A percentile compares a stretch with the other conserved stretches of the same genome.
Conservation (phyloP, 2,329 filamentous ascomycete genomes). For the Xylariaceae sp. region DNA sequence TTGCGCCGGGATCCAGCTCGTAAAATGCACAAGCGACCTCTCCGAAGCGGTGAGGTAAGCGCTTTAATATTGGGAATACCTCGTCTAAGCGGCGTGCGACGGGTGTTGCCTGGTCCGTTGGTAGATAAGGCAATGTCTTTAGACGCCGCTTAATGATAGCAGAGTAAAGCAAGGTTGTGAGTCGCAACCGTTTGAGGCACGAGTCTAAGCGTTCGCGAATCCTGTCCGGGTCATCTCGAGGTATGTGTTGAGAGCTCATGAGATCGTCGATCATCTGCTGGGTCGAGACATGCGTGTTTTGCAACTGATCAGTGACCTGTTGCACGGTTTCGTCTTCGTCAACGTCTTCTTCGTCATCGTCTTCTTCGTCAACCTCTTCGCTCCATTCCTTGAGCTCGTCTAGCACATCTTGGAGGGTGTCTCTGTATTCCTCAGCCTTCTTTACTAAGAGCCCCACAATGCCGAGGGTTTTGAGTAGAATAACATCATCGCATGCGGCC, state of each 20-base stretch:
- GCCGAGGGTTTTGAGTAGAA: conserved; percentile 68
- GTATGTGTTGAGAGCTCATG: conserved; percentile 69
- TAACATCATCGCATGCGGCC: conserved; percentile 79
- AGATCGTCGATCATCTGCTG: conserved; percentile 71
- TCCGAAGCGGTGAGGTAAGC: conserved; percentile 71
- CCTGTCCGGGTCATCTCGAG: conserved; percentile 66
- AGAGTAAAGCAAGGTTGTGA: conserved; percentile 72
- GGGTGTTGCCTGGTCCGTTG: conserved; percentile 39
- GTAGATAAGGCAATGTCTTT: conserved; percentile 61
- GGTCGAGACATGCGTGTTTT: conserved; percentile 47
- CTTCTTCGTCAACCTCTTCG: conserved; percentile 71
- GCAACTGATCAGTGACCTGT: conserved; percentile 43
- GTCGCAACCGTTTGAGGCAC: conserved; percentile 68
- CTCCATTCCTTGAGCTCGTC: conserved; percentile 89
- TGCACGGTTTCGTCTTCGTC: conserved; percentile 53
- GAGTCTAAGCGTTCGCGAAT: conserved; percentile 71
- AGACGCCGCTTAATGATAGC: conserved; percentile 74
- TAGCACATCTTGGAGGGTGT: conserved; percentile 80
- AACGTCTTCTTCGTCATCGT: conserved; percentile 60
- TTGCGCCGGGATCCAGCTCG: conserved; percentile 64
- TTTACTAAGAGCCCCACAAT: conserved; percentile 73
- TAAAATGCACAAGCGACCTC: conserved; percentile 78
- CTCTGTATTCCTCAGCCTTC: conserved; percentile 76
- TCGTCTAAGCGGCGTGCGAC: conserved; percentile 59
- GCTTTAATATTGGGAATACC: conserved; percentile 61